Evolutionary conservation across 208 protist genomes (phyloP), one percentile per base, ranked within the genome.

Genomic region (Vickermania ingenoplastis): DNA sequence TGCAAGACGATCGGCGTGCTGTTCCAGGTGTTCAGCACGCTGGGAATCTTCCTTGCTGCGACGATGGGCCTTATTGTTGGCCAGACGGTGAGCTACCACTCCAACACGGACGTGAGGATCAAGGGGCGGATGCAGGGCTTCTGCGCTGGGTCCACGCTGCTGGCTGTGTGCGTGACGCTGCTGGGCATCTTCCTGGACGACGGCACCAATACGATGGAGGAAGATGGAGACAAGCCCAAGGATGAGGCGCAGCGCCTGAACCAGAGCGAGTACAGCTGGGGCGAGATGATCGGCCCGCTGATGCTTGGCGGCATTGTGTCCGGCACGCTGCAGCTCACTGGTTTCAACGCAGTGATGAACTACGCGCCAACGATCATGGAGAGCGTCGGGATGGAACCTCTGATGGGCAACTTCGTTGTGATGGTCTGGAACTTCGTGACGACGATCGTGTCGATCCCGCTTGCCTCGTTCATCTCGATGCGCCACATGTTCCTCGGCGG

Each of bases 321-420:
- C 24, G 31, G 54, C 14, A 65, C 76, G 30, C 66, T 71, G 48
- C 69, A 77, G 56, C 49, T 77, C 41, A 83, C 77, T 21, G 76
- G 76, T 13, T 76, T 78, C 55, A 71, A 64, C 61, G 76, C 72
- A 2, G 59, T 79, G 30, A 74, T 78, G 67, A 79, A 66, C 63
- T 83, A 77, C 41, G 72, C 76, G 3, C 71, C 71, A 23, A 72
- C 5, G 23, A 77, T 83, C 61, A 69, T 59, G 36, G 45, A 27
- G 14, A 64, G 31, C 49, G 53, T 69, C 49, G 66, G 63, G 29
- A 52, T 76, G 13, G 48, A 30, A 4, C 61, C 68, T 41, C 61
- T 83, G 17, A 51, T 65, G 22, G 76, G 76, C 56, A 83, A 77
- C 59, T 52, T 83, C 53, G 48, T 78, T 36, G 59, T 83, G 13